Conservation (phyloP, 1,284 basidiomycete species). For the Cryptococcus depauperatus region DNA sequence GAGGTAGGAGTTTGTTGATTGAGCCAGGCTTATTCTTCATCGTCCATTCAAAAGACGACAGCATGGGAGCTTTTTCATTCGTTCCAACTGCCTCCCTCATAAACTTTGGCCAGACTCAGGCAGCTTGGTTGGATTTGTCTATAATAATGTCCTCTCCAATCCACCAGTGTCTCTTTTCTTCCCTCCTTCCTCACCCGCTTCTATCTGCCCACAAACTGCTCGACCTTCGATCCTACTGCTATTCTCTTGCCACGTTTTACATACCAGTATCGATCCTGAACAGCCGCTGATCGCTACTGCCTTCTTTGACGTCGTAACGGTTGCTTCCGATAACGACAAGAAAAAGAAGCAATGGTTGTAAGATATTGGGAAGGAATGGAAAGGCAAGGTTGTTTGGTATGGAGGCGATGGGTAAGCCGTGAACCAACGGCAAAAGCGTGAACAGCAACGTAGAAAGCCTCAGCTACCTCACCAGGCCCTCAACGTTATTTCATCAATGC, state of each 20-base stretch:
- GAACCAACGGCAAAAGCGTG: not conserved
- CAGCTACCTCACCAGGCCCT: slow-evolving; percentile 24
- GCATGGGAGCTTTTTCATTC: no score
- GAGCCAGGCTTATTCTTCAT: no score
- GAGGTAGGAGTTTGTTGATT: no score
- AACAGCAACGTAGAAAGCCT: not conserved
- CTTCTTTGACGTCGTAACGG: slow-evolving; percentile 26
- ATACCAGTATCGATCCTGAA: slow-evolving; percentile 21
- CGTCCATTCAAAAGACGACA: no score
- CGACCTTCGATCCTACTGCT: slow-evolving; percentile 41
- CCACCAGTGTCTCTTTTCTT: no score
- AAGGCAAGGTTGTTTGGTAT: slow-evolving; percentile 35
- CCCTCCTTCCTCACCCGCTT: slow-evolving; percentile 21
- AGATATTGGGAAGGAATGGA: slow-evolving; percentile 25
- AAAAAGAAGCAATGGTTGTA: slow-evolving; percentile 23
- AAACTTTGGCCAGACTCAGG: no score
- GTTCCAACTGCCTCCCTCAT: no score
- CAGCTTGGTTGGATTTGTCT: no score
- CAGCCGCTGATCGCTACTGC: slow-evolving; percentile 35
- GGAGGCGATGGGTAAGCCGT: slow-evolving; percentile 19
- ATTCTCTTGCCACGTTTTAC: slow-evolving; percentile 36
- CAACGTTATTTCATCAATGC: slow-evolving; percentile 22
- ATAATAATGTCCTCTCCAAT: no score
- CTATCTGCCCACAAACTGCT: slow-evolving; percentile 40
- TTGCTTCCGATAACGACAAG: slow-evolving; percentile 17